phyloP scores from a whole-genome alignment of 768 basidiomycete species.

The Lentinula guzmanii region DNA sequence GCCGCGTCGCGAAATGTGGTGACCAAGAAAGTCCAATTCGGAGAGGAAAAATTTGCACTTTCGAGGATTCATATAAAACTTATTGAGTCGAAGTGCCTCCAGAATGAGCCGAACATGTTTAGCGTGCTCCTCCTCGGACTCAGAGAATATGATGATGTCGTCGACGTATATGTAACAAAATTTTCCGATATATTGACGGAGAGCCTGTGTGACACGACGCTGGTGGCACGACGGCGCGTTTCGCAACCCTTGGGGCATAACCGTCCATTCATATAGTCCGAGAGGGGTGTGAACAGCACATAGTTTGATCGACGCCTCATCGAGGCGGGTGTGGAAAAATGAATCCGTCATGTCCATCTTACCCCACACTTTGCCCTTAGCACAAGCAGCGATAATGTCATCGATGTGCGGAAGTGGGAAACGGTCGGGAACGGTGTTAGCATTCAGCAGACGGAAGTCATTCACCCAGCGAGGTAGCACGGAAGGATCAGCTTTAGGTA shows the following conservation, averaged over 20 bases:
- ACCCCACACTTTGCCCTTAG: background rate
- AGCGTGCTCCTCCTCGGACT: too few species aligned
- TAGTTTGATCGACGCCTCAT: conserved; percentile 18
- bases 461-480: conserved; percentile 20
- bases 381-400: conserved; percentile 31
- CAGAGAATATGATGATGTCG: too few species aligned
- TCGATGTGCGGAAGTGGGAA: conserved; percentile 22
- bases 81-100: too few species aligned
- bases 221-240: conserved; percentile 22
- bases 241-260: conserved; percentile 25
- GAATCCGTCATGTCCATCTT: background rate
- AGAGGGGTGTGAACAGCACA: conserved; percentile 29
- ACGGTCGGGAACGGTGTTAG: conserved; percentile 15
- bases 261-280: conserved; percentile 28
- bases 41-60: too few species aligned
- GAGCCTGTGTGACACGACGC: too few species aligned
- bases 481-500: conserved; percentile 22
- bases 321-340: conserved; percentile 17
- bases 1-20: conserved; percentile 16
- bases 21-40: too few species aligned
- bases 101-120: too few species aligned
- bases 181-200: too few species aligned
- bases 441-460: conserved; percentile 20
- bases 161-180: too few species aligned
- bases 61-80: too few species aligned